Evolutionary conservation across 768 basidiomycete genomes (phyloP), one percentile per base, ranked within the genome.

Genomic region (Pleurotus citrinopileatus): DNA sequence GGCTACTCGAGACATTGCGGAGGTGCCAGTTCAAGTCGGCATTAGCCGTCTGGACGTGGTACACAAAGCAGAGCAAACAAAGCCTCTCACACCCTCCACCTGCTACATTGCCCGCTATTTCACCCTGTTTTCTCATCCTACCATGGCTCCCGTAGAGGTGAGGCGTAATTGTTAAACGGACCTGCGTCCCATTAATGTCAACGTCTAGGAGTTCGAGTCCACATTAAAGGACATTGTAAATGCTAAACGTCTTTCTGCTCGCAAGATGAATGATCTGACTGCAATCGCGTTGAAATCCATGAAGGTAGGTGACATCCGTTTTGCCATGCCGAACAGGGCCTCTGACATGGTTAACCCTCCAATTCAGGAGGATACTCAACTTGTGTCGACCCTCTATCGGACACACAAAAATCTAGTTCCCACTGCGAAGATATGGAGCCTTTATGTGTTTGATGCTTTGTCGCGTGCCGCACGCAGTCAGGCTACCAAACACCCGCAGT

Each of bases 381-480:
- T 98, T 46, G 89, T 98, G 48, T 91, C 94, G 25, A 80, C 85
- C 50, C 80, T 98, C 29, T 97, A 91, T 69, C 88, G 91, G 54
- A 89, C 87, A 8, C 95, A 98, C 74, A 92, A 89, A 69, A 80
- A 85, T 7, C 76, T 96, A 29, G 72, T 84, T 3, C 69, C 81
- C 13, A 61, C 78, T 9, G 76, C 79, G 58, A 96, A 98, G 67
- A 81, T 95, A 55, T 84, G 83, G 34, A 94, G 93, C 71, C 77
- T 99, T 46, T 99, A 98, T 70, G 84, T 88, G 36, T 91, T 99
- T 66, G 95, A 99, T 71, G 91, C 95, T 17, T 78, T 99, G 57
- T 82, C 92, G 38, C 86, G 96, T 55, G 94, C 87, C 15, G 92
- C 93, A 17, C 79, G 84, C 55, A 74, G 75, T 55, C 77, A 84